Evolutionary conservation across 306 rosid genomes (phyloP).

Genomic region (Rosa multiflora): DNA sequence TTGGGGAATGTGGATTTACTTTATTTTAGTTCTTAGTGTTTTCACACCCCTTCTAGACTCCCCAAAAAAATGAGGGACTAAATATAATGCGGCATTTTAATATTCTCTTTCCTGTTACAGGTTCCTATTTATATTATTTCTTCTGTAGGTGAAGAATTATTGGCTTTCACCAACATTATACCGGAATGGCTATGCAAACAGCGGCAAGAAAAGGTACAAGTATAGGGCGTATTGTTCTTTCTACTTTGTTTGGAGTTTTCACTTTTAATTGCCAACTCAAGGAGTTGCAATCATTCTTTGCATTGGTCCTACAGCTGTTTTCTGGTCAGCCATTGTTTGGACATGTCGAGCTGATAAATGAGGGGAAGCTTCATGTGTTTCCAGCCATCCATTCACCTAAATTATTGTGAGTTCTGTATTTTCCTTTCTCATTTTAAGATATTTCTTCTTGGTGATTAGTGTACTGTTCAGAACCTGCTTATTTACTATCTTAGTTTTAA

Average conservation of each 20-base stretch:
- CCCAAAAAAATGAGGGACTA: not conserved
- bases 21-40: not conserved
- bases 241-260: conserved; percentile 21
- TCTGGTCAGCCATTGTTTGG: conserved; percentile 72
- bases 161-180: conserved; percentile 63
- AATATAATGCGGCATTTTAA: not conserved
- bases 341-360: conserved; percentile 53
- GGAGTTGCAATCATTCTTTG: conserved; percentile 25
- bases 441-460: not conserved
- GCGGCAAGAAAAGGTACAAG: conserved; percentile 64
- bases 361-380: conserved; percentile 67
- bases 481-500: not conserved
- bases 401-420: conserved; percentile 55
- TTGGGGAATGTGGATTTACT: not conserved
- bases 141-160: conserved; percentile 75
- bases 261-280: conserved; percentile 8
- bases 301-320: conserved; percentile 62
- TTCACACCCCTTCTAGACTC: not conserved
- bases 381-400: conserved; percentile 61
- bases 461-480: not conserved
- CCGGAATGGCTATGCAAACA: conserved; percentile 86
- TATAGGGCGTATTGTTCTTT: conserved; percentile 19
- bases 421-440: not conserved
- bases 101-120: conserved; percentile 33
- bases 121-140: conserved; percentile 84